Evolutionary conservation across 2,329 filamentous ascomycete genomes (phyloP).

Genomic region (Aureobasidium sp.): DNA sequence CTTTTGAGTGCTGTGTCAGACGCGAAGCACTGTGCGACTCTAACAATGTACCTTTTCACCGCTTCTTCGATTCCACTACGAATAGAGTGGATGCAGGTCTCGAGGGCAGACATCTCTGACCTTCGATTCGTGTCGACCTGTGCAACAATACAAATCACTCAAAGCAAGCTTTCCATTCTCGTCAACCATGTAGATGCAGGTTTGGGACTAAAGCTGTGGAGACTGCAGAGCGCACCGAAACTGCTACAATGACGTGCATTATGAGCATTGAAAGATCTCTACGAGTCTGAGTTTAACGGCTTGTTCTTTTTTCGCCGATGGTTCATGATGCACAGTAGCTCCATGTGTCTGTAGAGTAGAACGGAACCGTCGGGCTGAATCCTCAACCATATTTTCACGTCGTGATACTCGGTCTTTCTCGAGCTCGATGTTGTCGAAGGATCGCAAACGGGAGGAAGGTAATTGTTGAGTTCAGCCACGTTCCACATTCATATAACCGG

Average conservation of each 20-base stretch:
- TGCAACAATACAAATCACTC: slow-evolving; percentile 5
- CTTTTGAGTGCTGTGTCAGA: neutral
- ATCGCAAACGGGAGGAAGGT: neutral
- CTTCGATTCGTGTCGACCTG: neutral
- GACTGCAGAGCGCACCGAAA: neutral
- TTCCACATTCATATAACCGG: neutral
- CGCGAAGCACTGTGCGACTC: neutral
- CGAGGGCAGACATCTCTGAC: neutral
- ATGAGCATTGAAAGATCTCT: neutral
- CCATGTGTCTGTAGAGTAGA: neutral
- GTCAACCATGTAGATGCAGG: neutral
- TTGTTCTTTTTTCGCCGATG: neutral
- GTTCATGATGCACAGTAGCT: neutral
- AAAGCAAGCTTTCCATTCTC: neutral
- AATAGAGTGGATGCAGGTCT: neutral
- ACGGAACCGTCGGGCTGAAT: neutral
- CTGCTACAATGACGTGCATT: neutral
- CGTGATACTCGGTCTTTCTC: neutral
- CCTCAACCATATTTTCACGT: neutral
- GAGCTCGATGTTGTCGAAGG: neutral
- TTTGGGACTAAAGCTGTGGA: neutral
- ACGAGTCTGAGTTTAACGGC: neutral
- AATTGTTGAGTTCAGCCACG: neutral
- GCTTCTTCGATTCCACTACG: neutral
- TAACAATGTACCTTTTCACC: neutral